These are phyloP conservation scores for Paraphoma sp. DNA, from an alignment of 2,329 filamentous ascomycete species.

Conservation along the genomic window DNA sequence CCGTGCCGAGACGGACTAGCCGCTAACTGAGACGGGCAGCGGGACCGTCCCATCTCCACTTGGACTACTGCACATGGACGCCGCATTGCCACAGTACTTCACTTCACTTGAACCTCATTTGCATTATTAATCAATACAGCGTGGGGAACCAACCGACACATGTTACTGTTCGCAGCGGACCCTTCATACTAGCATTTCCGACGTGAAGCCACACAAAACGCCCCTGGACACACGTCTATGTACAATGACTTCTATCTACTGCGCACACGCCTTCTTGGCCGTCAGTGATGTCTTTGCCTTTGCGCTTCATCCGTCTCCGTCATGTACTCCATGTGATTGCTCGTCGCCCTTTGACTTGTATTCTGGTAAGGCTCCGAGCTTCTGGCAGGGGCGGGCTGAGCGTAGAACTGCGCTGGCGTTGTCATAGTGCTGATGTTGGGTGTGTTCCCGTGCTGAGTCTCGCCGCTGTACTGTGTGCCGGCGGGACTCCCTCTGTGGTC, in stretches of 20 bases:
- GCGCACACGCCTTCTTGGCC: no score
- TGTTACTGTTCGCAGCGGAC: no score
- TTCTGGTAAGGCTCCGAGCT: neutral
- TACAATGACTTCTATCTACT: no score
- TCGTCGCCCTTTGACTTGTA: neutral
- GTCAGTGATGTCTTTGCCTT: neutral
- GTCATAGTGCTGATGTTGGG: neutral
- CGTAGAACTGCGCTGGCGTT: slow-evolving; percentile 1
- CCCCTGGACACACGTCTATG: no score
- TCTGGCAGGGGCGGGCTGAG: neutral
- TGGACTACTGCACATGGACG: neutral
- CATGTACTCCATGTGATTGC: neutral
- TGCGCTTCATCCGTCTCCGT: neutral
- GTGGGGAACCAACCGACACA: neutral
- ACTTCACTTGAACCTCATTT: neutral
- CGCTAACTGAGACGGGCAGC: neutral
- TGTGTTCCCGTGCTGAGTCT: neutral
- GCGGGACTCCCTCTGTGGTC: neutral
- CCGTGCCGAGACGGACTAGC: slow-evolving; percentile 6
- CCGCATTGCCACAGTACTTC: neutral
- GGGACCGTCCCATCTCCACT: neutral
- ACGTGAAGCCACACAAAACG: no score
- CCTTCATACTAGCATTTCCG: no score
- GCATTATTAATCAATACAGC: neutral
- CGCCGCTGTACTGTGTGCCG: neutral